Evolutionary conservation across 140 eudicot genomes (phyloP), one percentile per base, ranked within the genome.

Genomic region (Erigeron philadelphicus): DNA sequence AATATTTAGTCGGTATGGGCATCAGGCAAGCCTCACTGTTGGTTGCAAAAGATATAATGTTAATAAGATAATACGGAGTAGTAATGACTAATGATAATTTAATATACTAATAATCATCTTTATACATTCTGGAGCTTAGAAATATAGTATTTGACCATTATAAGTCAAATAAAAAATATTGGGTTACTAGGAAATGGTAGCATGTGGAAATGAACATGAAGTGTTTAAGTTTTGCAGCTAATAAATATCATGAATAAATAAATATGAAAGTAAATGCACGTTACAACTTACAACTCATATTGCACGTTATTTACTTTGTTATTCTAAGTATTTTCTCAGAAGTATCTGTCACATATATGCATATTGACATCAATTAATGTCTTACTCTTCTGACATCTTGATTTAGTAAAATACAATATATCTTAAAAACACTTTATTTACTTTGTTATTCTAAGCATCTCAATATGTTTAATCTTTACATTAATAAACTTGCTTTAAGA

Each of bases 161-260:
- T 65, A 77, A 77, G 81, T 71, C 81, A 77, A 71, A 35, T 55
- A 21, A 48, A 13, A 64, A 71, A 63, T 64, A 62, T 43, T 55
- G 55, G 46, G 47, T 46, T 68, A 64, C 68, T 44, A 71, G 68
- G 50, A 63, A 61, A 76, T 76, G 70, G 68, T 45, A 52, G 67
- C 76, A 76, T 70, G 81, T 64, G 77, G 68, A 64, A 60, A 66
- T 77, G 77, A 71, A 71, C 77, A 71, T 77, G 73, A 71, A 64
- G 56, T 64, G 77, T 59, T 64, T 64, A 67, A 54, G 11, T 7
- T 76, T 76, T 70, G 72, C 45, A 60, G 42, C 76, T 56, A 70
- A 76, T 63, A 43, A 25, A 13, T 31, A 3, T 48, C 71, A 70
- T 63, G 42, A 54, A 44, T 70, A 35, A 70, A 25, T 52, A 54